Evolutionary conservation across 2,329 filamentous ascomycete genomes (phyloP).

Genomic region (Nothophaeocryptopus gaeumannii): DNA sequence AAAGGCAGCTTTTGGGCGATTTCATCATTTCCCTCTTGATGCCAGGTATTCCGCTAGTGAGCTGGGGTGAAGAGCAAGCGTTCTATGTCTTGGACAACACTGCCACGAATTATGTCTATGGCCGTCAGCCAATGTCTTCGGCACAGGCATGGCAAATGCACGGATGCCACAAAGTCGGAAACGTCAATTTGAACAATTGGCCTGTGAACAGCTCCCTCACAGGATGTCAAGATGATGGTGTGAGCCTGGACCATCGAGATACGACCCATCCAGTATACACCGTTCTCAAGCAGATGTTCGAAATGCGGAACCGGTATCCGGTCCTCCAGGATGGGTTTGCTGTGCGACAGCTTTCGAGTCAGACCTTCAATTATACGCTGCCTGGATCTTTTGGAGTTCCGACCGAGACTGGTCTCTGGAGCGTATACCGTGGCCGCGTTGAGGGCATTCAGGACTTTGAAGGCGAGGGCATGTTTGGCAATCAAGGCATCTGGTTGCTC

Average conservation of each 20-base stretch:
- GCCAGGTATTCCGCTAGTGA: constrained; percentile 59
- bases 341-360: constrained; percentile 56
- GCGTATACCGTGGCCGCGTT: constrained; percentile 53
- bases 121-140: constrained; percentile 61
- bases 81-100: constrained; percentile 64
- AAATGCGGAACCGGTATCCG: constrained; percentile 56
- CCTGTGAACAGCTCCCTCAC: constrained; percentile 53
- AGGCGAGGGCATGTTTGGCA: constrained; percentile 37
- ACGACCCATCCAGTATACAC: constrained; percentile 61
- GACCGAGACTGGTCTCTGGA: constrained; percentile 62
- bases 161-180: constrained; percentile 59
- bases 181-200: constrained; percentile 57
- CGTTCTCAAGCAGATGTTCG: constrained; percentile 60
- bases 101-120: constrained; percentile 63
- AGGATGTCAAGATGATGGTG: constrained; percentile 57
- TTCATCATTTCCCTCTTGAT: constrained; percentile 60
- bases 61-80: constrained; percentile 66
- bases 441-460: constrained; percentile 53
- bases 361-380: constrained; percentile 51
- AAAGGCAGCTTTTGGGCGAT: constrained; percentile 56
- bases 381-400: constrained; percentile 53
- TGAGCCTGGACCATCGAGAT: constrained; percentile 61
- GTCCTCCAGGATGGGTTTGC: constrained; percentile 60
- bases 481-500: constrained; percentile 53
- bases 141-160: constrained; percentile 63